Conservation (phyloP, 352 stramenopile species). For the Peronosclerospora sorghi region DNA sequence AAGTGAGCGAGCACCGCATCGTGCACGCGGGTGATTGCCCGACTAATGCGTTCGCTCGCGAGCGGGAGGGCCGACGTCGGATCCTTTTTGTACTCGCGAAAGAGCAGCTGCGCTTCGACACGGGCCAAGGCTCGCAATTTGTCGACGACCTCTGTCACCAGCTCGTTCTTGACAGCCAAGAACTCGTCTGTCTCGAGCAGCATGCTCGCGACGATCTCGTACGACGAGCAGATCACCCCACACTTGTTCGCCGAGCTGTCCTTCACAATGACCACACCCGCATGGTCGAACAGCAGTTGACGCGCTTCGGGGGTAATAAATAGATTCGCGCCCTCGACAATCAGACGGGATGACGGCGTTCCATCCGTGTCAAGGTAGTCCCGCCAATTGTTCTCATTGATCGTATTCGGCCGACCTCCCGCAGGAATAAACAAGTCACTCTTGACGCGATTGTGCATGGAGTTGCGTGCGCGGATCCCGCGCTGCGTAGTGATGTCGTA, state of each 20-base stretch:
- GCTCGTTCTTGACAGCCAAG: slow-evolving; percentile 89
- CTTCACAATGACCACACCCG: slow-evolving; percentile 94
- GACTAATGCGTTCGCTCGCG: slow-evolving; percentile 91
- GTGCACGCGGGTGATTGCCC: slow-evolving; percentile 94
- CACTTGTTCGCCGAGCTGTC: slow-evolving; percentile 92
- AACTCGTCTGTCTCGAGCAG: slow-evolving; percentile 94
- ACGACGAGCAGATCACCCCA: slow-evolving; percentile 78
- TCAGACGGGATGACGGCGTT: slow-evolving; percentile 73
- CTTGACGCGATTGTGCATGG: slow-evolving; percentile 94
- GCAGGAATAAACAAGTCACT: slow-evolving; percentile 79
- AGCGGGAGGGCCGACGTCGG: slow-evolving; percentile 77
- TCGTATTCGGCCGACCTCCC: slow-evolving; percentile 70
- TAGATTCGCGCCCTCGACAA: slow-evolving; percentile 79
- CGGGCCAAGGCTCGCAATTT: slow-evolving; percentile 89
- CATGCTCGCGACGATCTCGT: slow-evolving; percentile 89
- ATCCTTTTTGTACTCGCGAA: slow-evolving; percentile 94
- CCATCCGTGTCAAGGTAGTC: slow-evolving; percentile 56
- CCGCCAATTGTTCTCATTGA: slow-evolving; percentile 82
- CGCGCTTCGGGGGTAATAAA: slow-evolving; percentile 78
- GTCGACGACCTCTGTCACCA: slow-evolving; percentile 90
- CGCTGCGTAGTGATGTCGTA: slow-evolving; percentile 73
- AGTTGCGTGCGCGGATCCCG: slow-evolving; percentile 91
- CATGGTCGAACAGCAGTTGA: slow-evolving; percentile 91
- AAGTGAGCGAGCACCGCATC: slow-evolving; percentile 90
- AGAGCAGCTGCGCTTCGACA: slow-evolving; percentile 94